Conservation (phyloP, 1,139 yeast species). For the Blastobotrys serpentis region DNA sequence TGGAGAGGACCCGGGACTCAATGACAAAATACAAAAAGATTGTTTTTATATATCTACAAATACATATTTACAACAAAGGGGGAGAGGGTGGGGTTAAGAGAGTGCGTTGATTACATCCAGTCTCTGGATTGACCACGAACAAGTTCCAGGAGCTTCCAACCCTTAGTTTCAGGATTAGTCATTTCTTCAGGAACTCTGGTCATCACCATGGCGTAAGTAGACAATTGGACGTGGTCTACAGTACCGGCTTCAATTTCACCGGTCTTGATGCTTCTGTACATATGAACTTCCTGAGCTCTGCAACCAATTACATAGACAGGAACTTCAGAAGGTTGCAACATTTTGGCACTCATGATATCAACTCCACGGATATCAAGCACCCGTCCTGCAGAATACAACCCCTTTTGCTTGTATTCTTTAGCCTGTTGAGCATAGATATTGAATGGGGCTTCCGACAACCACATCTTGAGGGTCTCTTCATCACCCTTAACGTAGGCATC, state of each 20-base stretch:
- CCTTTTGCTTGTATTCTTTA: conserved; percentile 90
- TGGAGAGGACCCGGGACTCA: too few relatives aligned
- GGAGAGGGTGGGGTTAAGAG: not conserved
- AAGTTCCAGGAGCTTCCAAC: conserved; percentile 95
- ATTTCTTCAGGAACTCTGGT: conserved; percentile 92
- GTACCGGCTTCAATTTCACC: conserved; percentile 97
- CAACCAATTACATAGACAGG: conserved; percentile 95
- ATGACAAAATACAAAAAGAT: too few relatives aligned
- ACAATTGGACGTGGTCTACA: conserved; percentile 87
- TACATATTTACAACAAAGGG: conserved; percentile 3
- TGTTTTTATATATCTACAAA: not conserved
- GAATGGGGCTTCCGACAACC: conserved; percentile 97
- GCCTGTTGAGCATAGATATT: conserved; percentile 94
- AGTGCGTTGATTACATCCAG: conserved; percentile 53
- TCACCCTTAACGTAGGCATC: conserved; percentile 97
- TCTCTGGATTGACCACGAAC: conserved; percentile 93
- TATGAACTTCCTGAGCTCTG: conserved; percentile 93
- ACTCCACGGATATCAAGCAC: conserved; percentile 95
- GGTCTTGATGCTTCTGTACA: conserved; percentile 84
- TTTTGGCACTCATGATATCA: conserved; percentile 84
- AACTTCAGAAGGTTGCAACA: conserved; percentile 84
- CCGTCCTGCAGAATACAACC: conserved; percentile 85
- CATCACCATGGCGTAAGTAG: conserved; percentile 94
- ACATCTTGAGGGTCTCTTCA: conserved; percentile 71
- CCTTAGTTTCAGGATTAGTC: conserved; percentile 87